Percentiles rank a stretch among this genome's conserved stretches.
These are phyloP conservation scores for Arthroderma sp. DNA, from an alignment of 2,329 filamentous ascomycete genomes.

Conservation along the genomic window DNA sequence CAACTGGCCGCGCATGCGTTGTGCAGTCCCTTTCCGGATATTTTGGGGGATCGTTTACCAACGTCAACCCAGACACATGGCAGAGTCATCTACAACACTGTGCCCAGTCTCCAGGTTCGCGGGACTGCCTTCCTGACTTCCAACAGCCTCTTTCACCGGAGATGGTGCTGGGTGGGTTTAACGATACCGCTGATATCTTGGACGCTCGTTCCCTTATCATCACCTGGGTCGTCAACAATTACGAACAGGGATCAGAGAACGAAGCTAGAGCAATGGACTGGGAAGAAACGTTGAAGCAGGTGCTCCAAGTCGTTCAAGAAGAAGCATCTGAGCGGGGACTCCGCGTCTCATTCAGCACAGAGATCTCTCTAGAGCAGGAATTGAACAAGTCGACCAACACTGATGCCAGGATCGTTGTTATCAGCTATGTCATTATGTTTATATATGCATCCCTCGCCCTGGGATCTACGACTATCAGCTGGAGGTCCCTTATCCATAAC, in stretches of 20 bases:
- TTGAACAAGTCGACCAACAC: slow-evolving; percentile 98
- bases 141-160: slow-evolving; percentile 76
- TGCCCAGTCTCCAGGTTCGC: slow-evolving; percentile 58
- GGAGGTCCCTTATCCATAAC: slow-evolving; percentile 66
- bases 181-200: slow-evolving; percentile 49
- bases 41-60: slow-evolving; percentile 56
- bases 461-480: slow-evolving; percentile 70
- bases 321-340: slow-evolving; percentile 70
- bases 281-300: slow-evolving; percentile 65
- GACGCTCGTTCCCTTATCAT: slow-evolving; percentile 71
- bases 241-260: slow-evolving; percentile 58
- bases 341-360: slow-evolving; percentile 84
- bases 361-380: slow-evolving; percentile 88
- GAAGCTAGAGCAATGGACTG: slow-evolving; percentile 73
- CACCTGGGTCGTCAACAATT: slow-evolving; percentile 91
- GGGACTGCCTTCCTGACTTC: slow-evolving; percentile 71
- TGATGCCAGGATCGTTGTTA: slow-evolving; percentile 87
- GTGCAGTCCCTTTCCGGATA: slow-evolving; percentile 88
- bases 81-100: slow-evolving; percentile 59
- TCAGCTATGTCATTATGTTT: slow-evolving; percentile 99
- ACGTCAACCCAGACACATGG: slow-evolving; percentile 58
- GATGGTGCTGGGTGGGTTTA: slow-evolving; percentile 74
- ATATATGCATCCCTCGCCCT: slow-evolving; percentile 87
- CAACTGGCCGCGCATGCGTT: slow-evolving; percentile 76
- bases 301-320: slow-evolving; percentile 62